Evolutionary conservation across 768 basidiomycete genomes (phyloP).

Genomic region (Lactifluus volemus): DNA sequence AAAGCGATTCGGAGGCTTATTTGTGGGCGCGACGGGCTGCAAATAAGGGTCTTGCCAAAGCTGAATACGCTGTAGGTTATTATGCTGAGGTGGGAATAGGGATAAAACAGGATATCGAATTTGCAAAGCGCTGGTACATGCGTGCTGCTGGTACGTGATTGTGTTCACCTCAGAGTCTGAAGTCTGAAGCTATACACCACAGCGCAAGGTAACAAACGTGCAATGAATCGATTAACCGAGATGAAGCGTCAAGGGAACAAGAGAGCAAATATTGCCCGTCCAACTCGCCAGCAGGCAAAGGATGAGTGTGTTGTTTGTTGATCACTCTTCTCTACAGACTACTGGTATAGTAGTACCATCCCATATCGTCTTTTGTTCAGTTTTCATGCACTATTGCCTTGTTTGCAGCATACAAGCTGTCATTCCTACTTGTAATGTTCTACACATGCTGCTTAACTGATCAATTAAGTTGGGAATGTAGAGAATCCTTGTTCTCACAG

Average conservation of each 20-base stretch:
- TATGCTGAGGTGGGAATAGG: constrained; percentile 98
- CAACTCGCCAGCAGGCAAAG: constrained; percentile 88
- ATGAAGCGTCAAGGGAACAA: constrained; percentile 86
- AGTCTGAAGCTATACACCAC: background rate
- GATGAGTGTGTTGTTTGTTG: constrained; percentile 82
- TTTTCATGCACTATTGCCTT: background rate
- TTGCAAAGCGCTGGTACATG: constrained; percentile 99
- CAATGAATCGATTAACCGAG: constrained; percentile 92
- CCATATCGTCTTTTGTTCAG: too few species aligned
- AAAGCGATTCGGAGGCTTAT: constrained; percentile 98
- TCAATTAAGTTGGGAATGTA: background rate
- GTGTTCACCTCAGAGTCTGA: background rate
- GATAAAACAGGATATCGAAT: constrained; percentile 90
- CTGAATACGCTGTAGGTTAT: constrained; percentile 98
- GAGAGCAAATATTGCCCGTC: constrained; percentile 66
- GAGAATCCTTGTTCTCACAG: too few species aligned
- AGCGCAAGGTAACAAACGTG: constrained; percentile 98
- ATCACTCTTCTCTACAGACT: background rate
- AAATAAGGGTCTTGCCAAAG: constrained; percentile 93
- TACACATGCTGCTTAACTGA: background rate
- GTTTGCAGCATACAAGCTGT: background rate
- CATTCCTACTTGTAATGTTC: background rate
- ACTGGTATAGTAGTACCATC: background rate
- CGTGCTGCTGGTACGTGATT: constrained; percentile 75
- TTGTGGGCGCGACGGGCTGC: constrained; percentile 95